phyloP scores from a whole-genome alignment of 257 asterid species.

The Scutellaria minor region DNA sequence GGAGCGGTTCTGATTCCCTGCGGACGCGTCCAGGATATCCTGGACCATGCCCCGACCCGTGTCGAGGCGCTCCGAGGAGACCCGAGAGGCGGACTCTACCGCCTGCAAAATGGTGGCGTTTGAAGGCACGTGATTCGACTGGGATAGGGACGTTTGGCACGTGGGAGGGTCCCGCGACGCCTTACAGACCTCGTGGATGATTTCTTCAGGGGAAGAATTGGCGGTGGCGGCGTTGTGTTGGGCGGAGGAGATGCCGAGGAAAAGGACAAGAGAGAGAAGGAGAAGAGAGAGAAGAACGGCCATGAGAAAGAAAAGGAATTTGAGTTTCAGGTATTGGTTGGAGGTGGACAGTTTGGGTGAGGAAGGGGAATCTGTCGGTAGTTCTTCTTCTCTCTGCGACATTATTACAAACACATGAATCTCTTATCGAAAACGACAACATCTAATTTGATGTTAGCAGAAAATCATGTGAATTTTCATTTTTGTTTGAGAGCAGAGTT shows the following conservation, averaged over 20 bases:
- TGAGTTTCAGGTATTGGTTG: conserved; percentile 4
- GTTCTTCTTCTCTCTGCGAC: not conserved
- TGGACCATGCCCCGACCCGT: conserved; percentile 43
- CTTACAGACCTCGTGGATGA: conserved; percentile 41
- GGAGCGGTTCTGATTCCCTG: conserved; percentile 51
- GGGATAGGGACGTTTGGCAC: conserved; percentile 44
- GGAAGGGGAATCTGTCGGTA: conserved; percentile 1
- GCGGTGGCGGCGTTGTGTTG: conserved; percentile 26
- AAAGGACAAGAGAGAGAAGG: conserved; percentile 31
- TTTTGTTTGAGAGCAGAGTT: no score
- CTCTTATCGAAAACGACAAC: not conserved
- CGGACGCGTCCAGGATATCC: conserved; percentile 39
- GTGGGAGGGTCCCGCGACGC: conserved; percentile 29
- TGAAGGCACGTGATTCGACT: conserved; percentile 41
- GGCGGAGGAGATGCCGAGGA: conserved; percentile 33
- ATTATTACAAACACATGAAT: not conserved
- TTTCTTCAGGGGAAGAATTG: not conserved
- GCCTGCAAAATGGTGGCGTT: conserved; percentile 38
- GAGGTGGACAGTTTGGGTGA: conserved; percentile 22
- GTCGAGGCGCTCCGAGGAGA: conserved; percentile 43
- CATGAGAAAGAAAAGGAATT: conserved; percentile 42
- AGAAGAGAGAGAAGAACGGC: conserved; percentile 33
- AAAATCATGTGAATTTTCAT: not conserved
- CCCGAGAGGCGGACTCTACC: conserved; percentile 41
- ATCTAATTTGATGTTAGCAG: not conserved